Evolutionary conservation across 164 flowering plant species (phyloP), one percentile per base, ranked within the genome.

Genomic region (Aristolochia fimbriata): DNA sequence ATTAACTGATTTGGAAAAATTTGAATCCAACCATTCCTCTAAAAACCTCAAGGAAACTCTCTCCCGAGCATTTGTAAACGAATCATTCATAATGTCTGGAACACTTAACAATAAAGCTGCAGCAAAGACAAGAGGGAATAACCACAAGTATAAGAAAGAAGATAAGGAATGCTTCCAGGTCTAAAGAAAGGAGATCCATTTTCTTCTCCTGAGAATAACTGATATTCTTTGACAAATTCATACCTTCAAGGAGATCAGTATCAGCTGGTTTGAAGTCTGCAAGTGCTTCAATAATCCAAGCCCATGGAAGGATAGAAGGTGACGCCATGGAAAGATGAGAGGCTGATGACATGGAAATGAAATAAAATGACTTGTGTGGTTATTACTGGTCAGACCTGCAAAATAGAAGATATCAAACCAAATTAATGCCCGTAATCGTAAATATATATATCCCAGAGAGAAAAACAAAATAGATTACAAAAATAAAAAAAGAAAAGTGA

Each of bases 271-370:
- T 12, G 31, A 52, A 23, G 30, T 52, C 56, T 3, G 56, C 27
- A 22, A 52, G 31, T 24, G 30, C 30, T 22, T 52, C 56, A 4
- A 52, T 11, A 10, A 20, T 12, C 56, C 56, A 52, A 4, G 56
- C 56, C 56, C 56, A 52, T 23, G 30, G 56, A 16, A 52, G 56
- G 23, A 52, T 58, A 65, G 85, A 81, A 68, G 60, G 70, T 72
- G 12, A 75, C 68, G 67, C 81, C 84, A 12, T 85, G 85, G 0
- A 74, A 76, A 23, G 48, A 58, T 37, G 12, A 37, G 43, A 37
- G 43, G 12, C 8, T 37, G 43, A 37, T 10, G 4, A 3, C 43
- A 37, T 37, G 43, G 9, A 10, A 37, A 37, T 3, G 10, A 37
- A 37, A 7, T 3, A 0, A 37, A 37, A 37, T 37, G 43, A 37